Evolutionary conservation across 192 early-diverging fungal species (phyloP), one percentile per base, ranked within the genome.

Genomic region (Umbelopsis isabellina): DNA sequence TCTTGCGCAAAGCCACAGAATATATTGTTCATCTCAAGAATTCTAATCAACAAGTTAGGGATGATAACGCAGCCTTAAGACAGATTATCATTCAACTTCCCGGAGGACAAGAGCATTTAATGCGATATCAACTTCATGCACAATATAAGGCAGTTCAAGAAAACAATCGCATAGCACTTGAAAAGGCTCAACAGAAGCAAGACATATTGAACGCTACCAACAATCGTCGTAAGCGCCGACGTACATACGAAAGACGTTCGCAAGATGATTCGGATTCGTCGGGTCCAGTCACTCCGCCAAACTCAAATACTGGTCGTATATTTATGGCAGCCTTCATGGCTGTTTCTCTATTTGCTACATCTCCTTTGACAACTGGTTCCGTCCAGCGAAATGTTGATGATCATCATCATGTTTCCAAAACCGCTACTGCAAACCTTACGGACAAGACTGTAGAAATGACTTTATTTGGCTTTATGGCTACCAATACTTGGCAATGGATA

Each of bases 1-100:
- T 98, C 49, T 69, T 98, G 67, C 83, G 89, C 35, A 96, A 96
- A 67, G 90, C 94, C 0, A 96, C 95, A 0, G 95, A 98, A 78
- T 97, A 98, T 79, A 96, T 98, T 45, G 73, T 76, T 23, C 82
- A 86, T 33, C 73, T 89, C 4, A 84, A 82, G 22, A 82, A 79
- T 33, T 78, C 72, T 5, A 79, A 81, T 30, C 50, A 77, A 11
- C 70, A 79, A 35, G 15, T 81, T 10, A 82, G 83, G 53, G 51
- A 67, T 7, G 88, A 89, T 48, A 87, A 85, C 55, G 72, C 52
- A 2, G 66, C 72, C 6, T 70, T 88, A 33, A 72, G 77, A 48
- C 73, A 79, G 44, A 58, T 88, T 3, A 58, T 86, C 22, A 65
- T 68, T 25, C 70, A 73, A 6, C 69, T 88, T 20, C 83, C 84